Percentiles rank a stretch among this genome's conserved stretches.
Conservation (phyloP, 257 asterid species). For the Misopates orontium region DNA sequence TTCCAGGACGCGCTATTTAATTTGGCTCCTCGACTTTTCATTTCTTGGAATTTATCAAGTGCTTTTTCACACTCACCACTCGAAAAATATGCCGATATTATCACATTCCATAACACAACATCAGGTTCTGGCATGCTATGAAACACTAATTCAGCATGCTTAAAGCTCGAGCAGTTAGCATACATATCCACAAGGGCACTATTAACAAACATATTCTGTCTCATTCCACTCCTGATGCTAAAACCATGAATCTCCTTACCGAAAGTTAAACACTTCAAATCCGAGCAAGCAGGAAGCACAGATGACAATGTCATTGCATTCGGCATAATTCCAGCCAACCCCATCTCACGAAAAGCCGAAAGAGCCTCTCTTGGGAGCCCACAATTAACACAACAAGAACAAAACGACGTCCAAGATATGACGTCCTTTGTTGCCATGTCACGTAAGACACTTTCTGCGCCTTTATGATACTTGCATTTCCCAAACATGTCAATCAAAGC, state of each 20-base stretch:
- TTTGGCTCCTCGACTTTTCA: slow-evolving; percentile 47
- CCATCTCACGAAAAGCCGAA: slow-evolving; percentile 51
- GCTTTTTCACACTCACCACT: slow-evolving; percentile 58
- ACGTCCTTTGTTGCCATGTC: slow-evolving; percentile 52
- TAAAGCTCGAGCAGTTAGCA: slow-evolving; percentile 61
- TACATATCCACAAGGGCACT: slow-evolving; percentile 76
- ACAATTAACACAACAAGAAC: slow-evolving; percentile 61
- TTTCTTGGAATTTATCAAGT: slow-evolving; percentile 39
- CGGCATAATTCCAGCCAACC: slow-evolving; percentile 44
- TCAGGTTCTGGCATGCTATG: slow-evolving; percentile 38
- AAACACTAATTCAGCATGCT: slow-evolving; percentile 55
- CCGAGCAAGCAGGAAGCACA: slow-evolving; percentile 71
- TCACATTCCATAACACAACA: slow-evolving; percentile 59
- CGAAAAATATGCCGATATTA: slow-evolving; percentile 63
- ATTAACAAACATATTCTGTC: slow-evolving; percentile 51
- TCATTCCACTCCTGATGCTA: slow-evolving; percentile 55
- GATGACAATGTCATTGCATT: slow-evolving; percentile 61
- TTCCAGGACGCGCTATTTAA: slow-evolving; percentile 59
- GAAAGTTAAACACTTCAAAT: slow-evolving; percentile 45
- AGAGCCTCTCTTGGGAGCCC: slow-evolving; percentile 52
- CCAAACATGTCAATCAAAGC: slow-evolving; percentile 70
- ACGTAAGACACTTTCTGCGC: slow-evolving; percentile 54
- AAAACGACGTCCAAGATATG: slow-evolving; percentile 72
- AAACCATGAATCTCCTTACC: slow-evolving; percentile 65
- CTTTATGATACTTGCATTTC: slow-evolving; percentile 55